Conservation (phyloP, 1,139 yeast genomes). For the Arxiozyma slooffiae region DNA sequence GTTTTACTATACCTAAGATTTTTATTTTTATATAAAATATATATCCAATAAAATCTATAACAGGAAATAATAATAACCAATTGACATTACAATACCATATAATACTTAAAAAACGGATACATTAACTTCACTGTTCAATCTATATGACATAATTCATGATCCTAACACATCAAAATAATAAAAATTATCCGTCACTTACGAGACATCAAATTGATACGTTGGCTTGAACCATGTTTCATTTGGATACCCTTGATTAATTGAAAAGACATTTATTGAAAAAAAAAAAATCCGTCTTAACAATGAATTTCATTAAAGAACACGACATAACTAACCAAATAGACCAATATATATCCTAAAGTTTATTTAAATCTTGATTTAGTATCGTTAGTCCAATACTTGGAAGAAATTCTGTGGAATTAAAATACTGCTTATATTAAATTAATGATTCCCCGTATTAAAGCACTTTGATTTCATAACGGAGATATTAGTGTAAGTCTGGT, state of each 20-base stretch:
- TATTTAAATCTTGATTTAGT: constrained; percentile 2
- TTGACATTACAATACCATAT: constrained; percentile 24
- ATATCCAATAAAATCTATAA: constrained; percentile 13
- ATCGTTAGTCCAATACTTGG: not conserved
- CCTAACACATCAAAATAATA: constrained; percentile 14
- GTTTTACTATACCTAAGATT: not conserved
- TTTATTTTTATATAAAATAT: not conserved
- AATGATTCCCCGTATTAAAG: constrained; percentile 13
- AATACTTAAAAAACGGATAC: constrained; percentile 17
- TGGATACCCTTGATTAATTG: constrained; percentile 15
- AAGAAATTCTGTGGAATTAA: constrained; percentile 4
- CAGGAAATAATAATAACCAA: constrained; percentile 23
- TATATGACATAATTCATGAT: constrained; percentile 3
- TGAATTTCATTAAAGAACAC: constrained; percentile 18
- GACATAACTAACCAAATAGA: constrained; percentile 27
- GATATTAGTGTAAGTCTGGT: no score
- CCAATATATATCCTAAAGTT: constrained; percentile 23
- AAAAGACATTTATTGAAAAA: constrained; percentile 13
- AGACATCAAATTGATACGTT: not conserved
- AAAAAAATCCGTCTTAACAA: constrained; percentile 15
- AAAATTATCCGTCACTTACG: constrained; percentile 23
- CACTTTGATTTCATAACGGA: not conserved
- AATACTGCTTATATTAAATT: constrained; percentile 23
- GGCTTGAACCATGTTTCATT: constrained; percentile 2
- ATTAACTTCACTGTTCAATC: not conserved